Percentiles rank a stretch among this genome's conserved stretches.
phyloP scores from a whole-genome alignment of 1,139 yeast species.

The Suhomyces bolitotheri region DNA sequence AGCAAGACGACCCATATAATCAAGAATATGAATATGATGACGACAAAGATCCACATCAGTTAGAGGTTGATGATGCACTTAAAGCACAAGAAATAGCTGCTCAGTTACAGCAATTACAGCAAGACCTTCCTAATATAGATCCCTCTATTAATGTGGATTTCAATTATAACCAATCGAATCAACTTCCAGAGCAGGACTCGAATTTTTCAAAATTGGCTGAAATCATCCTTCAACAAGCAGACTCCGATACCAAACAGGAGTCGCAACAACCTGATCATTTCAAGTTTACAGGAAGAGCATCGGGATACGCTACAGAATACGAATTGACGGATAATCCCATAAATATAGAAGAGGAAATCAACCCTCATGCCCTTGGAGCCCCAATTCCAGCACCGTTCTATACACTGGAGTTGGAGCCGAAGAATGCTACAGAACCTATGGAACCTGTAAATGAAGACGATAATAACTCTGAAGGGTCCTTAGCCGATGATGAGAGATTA shows the following conservation, averaged over 20 bases:
- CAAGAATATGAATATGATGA: slow-evolving; percentile 1
- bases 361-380: slow-evolving; percentile 11
- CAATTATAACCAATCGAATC: too few species aligned
- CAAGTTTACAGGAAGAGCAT: slow-evolving; percentile 8
- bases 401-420: slow-evolving; percentile 12
- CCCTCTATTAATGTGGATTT: too few species aligned
- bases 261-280: not conserved
- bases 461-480: slow-evolving; percentile 27
- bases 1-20: slow-evolving; percentile 6
- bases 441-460: slow-evolving; percentile 21
- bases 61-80: not conserved
- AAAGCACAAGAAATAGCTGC: not conserved
- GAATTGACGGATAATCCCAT: slow-evolving; percentile 17
- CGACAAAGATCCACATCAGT: not conserved
- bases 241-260: not conserved
- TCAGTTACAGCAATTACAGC: slow-evolving; percentile 2
- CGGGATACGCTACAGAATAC: slow-evolving; percentile 25
- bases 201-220: slow-evolving; percentile 5
- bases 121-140: too few species aligned
- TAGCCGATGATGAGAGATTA: slow-evolving; percentile 26
- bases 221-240: slow-evolving; percentile 2
- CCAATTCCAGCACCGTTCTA: slow-evolving; percentile 24
- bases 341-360: slow-evolving; percentile 6
- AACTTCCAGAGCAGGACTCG: not conserved
- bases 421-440: slow-evolving; percentile 3